These are phyloP conservation scores for Grosmannia huntii DNA, from an alignment of 2,329 filamentous ascomycete genomes.

Conservation along the genomic window DNA sequence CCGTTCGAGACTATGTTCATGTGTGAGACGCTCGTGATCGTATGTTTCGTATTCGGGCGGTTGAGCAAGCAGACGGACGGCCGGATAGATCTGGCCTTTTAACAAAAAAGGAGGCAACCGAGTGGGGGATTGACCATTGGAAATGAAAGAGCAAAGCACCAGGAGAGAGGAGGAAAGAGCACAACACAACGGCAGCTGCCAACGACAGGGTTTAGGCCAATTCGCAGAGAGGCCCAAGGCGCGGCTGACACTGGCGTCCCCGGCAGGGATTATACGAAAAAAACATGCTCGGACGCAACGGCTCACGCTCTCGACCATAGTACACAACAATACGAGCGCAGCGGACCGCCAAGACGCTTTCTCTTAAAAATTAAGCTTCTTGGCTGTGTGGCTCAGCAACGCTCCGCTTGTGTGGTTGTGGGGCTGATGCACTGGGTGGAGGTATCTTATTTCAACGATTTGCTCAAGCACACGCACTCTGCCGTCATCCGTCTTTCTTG, in stretches of 20 bases:
- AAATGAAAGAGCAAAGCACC: too few relatives aligned
- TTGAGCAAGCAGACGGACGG: not conserved
- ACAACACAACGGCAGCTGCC: not conserved
- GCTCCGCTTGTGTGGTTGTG: not conserved
- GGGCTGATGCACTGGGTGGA: too few relatives aligned
- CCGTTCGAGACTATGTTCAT: not conserved
- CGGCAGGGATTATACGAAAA: not conserved
- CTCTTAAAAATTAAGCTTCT: constrained; percentile 1
- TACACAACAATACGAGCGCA: not conserved
- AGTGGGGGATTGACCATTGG: too few relatives aligned
- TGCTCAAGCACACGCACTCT: too few relatives aligned
- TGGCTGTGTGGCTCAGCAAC: not conserved
- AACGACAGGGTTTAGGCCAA: not conserved
- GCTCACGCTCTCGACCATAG: not conserved
- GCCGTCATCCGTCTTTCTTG: not conserved
- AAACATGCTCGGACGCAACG: not conserved
- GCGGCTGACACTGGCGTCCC: not conserved
- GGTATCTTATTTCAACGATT: too few relatives aligned
- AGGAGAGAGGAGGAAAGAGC: too few relatives aligned
- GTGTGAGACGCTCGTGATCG: not conserved
- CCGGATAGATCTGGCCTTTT: not conserved
- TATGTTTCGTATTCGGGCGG: not conserved
- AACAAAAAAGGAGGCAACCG: too few relatives aligned
- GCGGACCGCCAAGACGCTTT: not conserved
- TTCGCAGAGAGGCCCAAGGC: not conserved